Conservation (phyloP, 768 basidiomycete genomes). For the Mycena belliarum region DNA sequence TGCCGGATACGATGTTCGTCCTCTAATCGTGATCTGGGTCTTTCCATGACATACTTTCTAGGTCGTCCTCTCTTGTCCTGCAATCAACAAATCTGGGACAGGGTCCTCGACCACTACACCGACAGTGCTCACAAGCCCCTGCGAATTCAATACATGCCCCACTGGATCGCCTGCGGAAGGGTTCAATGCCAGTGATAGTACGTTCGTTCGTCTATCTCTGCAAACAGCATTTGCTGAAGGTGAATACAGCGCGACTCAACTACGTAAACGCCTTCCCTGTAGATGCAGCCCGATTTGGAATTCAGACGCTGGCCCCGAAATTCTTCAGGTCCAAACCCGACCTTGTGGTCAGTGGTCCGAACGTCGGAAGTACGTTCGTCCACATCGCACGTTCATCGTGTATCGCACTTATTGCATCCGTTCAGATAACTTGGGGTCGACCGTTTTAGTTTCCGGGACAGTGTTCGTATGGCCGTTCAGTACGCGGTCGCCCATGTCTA, state of each 20-base stretch:
- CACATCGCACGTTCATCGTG: neutral
- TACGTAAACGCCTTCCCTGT: slow-evolving; percentile 41
- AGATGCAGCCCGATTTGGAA: slow-evolving; percentile 40
- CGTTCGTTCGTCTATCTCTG: too few species aligned
- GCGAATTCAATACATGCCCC: slow-evolving; percentile 50
- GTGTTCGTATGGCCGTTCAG: slow-evolving; percentile 31
- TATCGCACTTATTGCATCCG: too few species aligned
- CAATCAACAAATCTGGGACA: slow-evolving; percentile 47
- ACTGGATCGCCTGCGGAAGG: slow-evolving; percentile 46
- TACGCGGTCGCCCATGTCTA: too few species aligned
- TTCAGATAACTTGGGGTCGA: slow-evolving; percentile 36
- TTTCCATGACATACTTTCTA: slow-evolving; percentile 11
- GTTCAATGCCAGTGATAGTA: slow-evolving; percentile 40
- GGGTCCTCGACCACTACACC: slow-evolving; percentile 43
- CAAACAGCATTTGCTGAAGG: too few species aligned
- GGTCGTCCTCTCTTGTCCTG: slow-evolving; percentile 51
- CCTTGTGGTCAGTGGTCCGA: slow-evolving; percentile 48
- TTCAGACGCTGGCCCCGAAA: slow-evolving; percentile 45
- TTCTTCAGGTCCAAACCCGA: slow-evolving; percentile 43
- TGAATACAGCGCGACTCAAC: slow-evolving; percentile 31
- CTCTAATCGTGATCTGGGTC: neutral
- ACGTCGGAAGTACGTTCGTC: slow-evolving; percentile 40
- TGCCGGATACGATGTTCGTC: slow-evolving; percentile 40
- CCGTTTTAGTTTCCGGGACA: slow-evolving; percentile 40
- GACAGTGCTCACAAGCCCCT: slow-evolving; percentile 33